phyloP scores from a whole-genome alignment of 129 eudicot genomes.

The Tagetes patula region DNA sequence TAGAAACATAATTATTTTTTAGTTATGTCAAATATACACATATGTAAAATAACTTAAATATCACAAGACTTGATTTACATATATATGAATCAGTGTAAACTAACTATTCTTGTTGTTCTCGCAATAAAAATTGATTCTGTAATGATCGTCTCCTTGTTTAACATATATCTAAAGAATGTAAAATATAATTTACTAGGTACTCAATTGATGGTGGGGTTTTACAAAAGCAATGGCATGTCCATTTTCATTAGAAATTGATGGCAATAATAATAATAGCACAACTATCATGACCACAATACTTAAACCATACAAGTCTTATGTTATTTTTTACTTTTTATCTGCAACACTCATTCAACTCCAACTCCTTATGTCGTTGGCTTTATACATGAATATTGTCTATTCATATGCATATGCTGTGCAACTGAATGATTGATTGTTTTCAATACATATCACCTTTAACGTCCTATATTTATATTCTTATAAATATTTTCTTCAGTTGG shows the following conservation, averaged over 20 bases:
- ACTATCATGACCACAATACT: constrained; percentile 32
- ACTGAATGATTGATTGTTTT: background rate
- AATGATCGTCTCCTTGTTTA: background rate
- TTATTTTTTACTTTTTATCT: constrained; percentile 25
- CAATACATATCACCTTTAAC: background rate
- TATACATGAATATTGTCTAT: background rate
- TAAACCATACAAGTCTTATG: constrained; percentile 35
- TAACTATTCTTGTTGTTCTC: no score
- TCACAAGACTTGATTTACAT: no score
- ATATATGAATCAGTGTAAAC: no score
- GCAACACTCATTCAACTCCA: constrained; percentile 29
- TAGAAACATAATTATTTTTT: no score
- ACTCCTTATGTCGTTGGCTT: constrained; percentile 23
- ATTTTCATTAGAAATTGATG: constrained; percentile 34
- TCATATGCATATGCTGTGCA: background rate
- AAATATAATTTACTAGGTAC: background rate
- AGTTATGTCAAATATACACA: no score
- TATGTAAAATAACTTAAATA: no score
- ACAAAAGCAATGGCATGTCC: constrained; percentile 16
- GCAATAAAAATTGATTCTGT: no score
- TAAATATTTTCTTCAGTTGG: background rate
- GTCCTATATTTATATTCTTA: background rate
- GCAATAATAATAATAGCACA: constrained; percentile 23
- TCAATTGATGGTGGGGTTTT: constrained; percentile 37
- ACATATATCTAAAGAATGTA: background rate